Conservation (phyloP, 345 rosid species). For the Pugionium cornutum region DNA sequence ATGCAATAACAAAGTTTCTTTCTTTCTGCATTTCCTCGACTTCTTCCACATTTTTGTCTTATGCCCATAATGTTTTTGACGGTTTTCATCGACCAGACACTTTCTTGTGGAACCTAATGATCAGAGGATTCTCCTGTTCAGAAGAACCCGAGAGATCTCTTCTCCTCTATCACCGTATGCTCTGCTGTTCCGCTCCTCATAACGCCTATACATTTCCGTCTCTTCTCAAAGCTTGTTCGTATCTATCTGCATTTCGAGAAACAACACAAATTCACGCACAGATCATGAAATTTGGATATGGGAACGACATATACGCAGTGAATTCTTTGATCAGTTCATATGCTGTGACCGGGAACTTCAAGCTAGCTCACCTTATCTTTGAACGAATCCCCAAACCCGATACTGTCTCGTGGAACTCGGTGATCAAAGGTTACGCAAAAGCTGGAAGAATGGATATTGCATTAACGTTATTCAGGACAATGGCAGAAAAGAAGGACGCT, state of each 20-base stretch:
- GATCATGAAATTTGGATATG: conserved; percentile 55
- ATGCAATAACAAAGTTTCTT: conserved; percentile 49
- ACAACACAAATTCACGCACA: conserved; percentile 61
- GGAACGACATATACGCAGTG: conserved; percentile 43
- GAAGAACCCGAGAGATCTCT: conserved; percentile 51
- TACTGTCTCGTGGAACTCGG: conserved; percentile 70
- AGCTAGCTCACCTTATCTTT: conserved; percentile 50
- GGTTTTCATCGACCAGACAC: conserved; percentile 46
- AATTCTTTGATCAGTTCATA: conserved; percentile 67
- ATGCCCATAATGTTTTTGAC: conserved; percentile 55
- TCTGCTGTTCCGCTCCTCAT: conserved; percentile 45
- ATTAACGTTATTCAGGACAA: conserved; percentile 42
- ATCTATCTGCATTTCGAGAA: conserved; percentile 45
- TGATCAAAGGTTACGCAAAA: conserved; percentile 59
- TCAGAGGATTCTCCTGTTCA: conserved; percentile 54
- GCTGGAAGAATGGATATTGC: conserved; percentile 50
- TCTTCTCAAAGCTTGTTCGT: conserved; percentile 71
- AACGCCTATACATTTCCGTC: conserved; percentile 66
- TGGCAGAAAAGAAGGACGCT: conserved; percentile 49
- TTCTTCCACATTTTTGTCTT: conserved; percentile 43
- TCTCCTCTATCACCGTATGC: conserved; percentile 57
- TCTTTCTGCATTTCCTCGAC: conserved; percentile 44
- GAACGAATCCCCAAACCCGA: conserved; percentile 47
- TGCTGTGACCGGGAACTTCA: conserved; percentile 42
- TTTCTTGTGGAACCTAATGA: conserved; percentile 68